These are phyloP conservation scores for Vigna hirtella DNA, from an alignment of 306 rosid species.

Conservation along the genomic window DNA sequence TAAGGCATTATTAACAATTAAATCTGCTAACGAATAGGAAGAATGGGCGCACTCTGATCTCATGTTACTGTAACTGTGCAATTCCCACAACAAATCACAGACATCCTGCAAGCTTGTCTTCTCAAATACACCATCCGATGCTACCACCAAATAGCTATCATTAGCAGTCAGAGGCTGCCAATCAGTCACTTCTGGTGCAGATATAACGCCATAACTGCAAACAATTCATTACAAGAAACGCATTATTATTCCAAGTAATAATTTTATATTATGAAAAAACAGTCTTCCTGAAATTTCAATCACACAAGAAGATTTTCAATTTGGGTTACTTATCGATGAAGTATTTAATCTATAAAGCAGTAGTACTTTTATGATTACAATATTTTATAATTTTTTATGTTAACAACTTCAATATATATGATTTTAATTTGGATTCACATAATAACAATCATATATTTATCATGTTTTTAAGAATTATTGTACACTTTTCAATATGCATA, in stretches of 20 bases:
- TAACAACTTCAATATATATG: too few species aligned
- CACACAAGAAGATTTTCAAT: too few species aligned
- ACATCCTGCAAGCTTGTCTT: constrained; percentile 84
- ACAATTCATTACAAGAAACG: constrained; percentile 42
- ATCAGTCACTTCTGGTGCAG: constrained; percentile 93
- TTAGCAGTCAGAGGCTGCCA: constrained; percentile 83
- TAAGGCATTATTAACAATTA: constrained; percentile 71
- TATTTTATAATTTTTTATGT: too few species aligned
- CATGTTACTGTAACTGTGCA: constrained; percentile 47
- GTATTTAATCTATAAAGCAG: too few species aligned
- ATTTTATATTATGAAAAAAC: constrained; percentile 34
- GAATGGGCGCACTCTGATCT: constrained; percentile 63
- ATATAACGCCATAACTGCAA: constrained; percentile 84
- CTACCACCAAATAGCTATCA: constrained; percentile 93
- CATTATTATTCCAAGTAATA: constrained; percentile 42
- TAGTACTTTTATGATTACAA: too few species aligned
- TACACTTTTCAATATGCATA: too few species aligned
- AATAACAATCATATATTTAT: too few species aligned
- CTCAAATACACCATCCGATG: constrained; percentile 97
- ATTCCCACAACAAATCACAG: constrained; percentile 93
- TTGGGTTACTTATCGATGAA: too few species aligned
- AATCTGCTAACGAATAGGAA: constrained; percentile 80
- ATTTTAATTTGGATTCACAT: too few species aligned
- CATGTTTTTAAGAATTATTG: too few species aligned
- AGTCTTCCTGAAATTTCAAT: constrained; percentile 21